phyloP scores from a whole-genome alignment of 768 basidiomycete genomes.

The Lentinula lateritia region DNA sequence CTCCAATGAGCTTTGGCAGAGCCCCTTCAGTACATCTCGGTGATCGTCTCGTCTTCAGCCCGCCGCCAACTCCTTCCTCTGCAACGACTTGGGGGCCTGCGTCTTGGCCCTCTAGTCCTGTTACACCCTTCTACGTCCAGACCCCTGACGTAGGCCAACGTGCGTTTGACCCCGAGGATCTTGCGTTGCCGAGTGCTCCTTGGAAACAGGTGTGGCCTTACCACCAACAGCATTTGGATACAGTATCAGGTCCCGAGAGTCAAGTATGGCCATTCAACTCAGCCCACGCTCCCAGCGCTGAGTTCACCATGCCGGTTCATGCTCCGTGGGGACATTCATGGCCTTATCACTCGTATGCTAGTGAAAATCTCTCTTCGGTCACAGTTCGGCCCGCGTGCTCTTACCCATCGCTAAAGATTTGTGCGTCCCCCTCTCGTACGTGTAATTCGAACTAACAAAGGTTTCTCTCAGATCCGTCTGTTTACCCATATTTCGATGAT shows the following conservation, averaged over 20 bases:
- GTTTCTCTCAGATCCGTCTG: constrained; percentile 16
- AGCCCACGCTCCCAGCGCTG: not conserved
- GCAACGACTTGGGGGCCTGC: constrained; percentile 48
- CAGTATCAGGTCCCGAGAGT: not conserved
- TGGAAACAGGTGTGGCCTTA: constrained; percentile 18
- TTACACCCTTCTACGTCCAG: constrained; percentile 26
- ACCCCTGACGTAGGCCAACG: constrained; percentile 38
- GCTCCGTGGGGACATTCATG: constrained; percentile 14
- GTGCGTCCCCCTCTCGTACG: not conserved
- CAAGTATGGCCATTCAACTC: constrained; percentile 3
- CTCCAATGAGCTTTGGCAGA: constrained; percentile 14
- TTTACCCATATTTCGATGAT: constrained; percentile 24
- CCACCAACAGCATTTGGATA: not conserved
- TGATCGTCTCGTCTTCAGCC: constrained; percentile 26
- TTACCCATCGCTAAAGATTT: not conserved
- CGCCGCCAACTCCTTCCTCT: constrained; percentile 36
- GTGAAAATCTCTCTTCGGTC: not conserved
- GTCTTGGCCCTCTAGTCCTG: constrained; percentile 34
- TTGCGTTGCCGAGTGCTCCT: constrained; percentile 7
- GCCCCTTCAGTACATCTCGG: constrained; percentile 36
- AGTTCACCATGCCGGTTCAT: not conserved
- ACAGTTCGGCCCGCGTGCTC: not conserved
- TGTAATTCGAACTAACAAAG: not conserved
- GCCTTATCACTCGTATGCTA: constrained; percentile 14
- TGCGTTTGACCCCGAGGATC: constrained; percentile 19